phyloP scores from a whole-genome alignment of 306 rosid species.

The Begonia masoniana region DNA sequence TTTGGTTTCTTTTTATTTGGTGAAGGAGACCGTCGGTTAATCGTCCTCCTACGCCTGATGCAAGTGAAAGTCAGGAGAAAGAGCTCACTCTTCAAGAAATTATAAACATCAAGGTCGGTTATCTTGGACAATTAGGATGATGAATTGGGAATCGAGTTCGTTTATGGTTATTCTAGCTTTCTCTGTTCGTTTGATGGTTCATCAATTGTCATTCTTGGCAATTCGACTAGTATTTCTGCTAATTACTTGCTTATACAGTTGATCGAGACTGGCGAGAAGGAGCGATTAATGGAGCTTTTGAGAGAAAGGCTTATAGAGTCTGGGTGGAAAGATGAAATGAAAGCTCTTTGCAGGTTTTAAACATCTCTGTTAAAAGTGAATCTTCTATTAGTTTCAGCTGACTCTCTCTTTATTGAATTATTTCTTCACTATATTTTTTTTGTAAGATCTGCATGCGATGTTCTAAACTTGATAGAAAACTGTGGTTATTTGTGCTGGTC shows the following conservation, averaged over 20 bases:
- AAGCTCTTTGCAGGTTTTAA: constrained; percentile 71
- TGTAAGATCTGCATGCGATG: too few species aligned
- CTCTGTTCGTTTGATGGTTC: too few species aligned
- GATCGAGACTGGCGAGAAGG: constrained; percentile 87
- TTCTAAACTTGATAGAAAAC: too few species aligned
- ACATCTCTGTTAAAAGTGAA: not conserved
- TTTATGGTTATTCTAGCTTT: not conserved
- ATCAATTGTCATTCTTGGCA: too few species aligned
- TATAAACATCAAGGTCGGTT: constrained; percentile 57
- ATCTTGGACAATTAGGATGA: not conserved
- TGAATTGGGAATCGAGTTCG: not conserved
- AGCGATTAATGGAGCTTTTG: constrained; percentile 70
- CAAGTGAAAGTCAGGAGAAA: constrained; percentile 37
- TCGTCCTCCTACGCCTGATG: constrained; percentile 89
- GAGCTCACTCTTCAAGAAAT: constrained; percentile 60
- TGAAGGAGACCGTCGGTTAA: constrained; percentile 71
- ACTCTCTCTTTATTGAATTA: not conserved
- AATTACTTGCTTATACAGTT: constrained; percentile 23
- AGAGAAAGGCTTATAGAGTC: constrained; percentile 92
- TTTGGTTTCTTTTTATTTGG: too few species aligned
- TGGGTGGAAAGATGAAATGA: constrained; percentile 98
- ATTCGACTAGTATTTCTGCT: not conserved
- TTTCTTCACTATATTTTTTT: too few species aligned
- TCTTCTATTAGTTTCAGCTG: not conserved
- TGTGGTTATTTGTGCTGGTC: too few species aligned